Percentiles rank a stretch among this genome's conserved stretches.
These are phyloP conservation scores for Leishmania major DNA, from an alignment of 208 protist species.

Conservation along the genomic window DNA sequence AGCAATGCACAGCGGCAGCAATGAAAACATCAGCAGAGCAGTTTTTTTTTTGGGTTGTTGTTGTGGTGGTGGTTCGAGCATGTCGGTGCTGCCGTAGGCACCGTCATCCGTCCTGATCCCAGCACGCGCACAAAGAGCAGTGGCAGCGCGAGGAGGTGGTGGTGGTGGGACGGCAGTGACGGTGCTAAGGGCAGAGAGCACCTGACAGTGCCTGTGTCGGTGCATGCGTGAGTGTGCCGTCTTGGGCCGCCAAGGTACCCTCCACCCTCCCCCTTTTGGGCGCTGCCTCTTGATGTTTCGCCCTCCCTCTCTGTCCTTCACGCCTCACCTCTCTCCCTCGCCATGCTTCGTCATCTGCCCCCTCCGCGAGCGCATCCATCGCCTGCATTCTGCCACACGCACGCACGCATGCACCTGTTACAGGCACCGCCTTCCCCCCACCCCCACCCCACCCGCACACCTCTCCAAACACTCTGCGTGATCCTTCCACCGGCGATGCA, in stretches of 20 bases:
- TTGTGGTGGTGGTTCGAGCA: not conserved
- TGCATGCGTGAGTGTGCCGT: not conserved
- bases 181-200: not conserved
- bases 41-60: not conserved
- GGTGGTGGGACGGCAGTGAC: not conserved
- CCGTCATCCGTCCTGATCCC: not conserved
- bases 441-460: not conserved
- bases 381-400: not conserved
- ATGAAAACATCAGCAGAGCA: not conserved
- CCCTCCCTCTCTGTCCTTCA: not conserved
- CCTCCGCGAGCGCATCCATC: not conserved
- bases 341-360: not conserved
- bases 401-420: not conserved
- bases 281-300: not conserved
- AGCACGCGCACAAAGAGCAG: not conserved
- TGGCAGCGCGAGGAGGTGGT: not conserved
- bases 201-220: not conserved
- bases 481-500: conserved; percentile 42
- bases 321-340: not conserved
- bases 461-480: not conserved
- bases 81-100: not conserved
- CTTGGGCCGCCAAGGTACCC: not conserved
- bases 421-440: not conserved
- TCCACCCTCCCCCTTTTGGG: not conserved
- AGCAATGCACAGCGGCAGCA: not conserved